Evolutionary conservation across 495 filamentous ascomycete species (phyloP).

Genomic region (Aspergillus sparsus): DNA sequence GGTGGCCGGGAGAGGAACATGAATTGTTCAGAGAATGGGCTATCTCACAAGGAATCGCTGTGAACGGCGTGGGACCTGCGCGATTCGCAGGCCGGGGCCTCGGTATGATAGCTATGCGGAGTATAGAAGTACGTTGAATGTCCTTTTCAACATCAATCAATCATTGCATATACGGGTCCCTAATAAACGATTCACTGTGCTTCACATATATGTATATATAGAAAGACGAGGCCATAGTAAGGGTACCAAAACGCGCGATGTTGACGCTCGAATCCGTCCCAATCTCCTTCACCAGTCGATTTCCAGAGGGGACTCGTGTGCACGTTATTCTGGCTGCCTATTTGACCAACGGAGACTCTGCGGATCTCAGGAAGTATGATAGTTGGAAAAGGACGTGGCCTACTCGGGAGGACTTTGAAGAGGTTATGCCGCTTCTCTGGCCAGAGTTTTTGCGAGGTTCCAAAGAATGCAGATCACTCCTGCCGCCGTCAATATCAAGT

Average conservation of each 20-base stretch:
- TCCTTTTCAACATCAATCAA: neutral
- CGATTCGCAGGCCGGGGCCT: conserved; percentile 67
- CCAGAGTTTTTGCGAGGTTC: conserved; percentile 34
- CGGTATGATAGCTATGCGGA: conserved; percentile 68
- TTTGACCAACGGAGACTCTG: conserved; percentile 53
- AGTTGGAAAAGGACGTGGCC: conserved; percentile 75
- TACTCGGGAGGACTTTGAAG: conserved; percentile 54
- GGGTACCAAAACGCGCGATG: conserved; percentile 64
- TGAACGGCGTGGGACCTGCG: conserved; percentile 60
- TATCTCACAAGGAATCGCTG: conserved; percentile 53
- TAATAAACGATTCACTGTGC: neutral
- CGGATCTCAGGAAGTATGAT: conserved; percentile 36
- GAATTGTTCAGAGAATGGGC: conserved; percentile 64
- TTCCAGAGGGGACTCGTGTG: conserved; percentile 56
- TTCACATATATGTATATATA: conserved; percentile 17
- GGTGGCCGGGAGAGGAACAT: conserved; percentile 47
- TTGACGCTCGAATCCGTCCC: conserved; percentile 63
- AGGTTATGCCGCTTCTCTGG: conserved; percentile 73
- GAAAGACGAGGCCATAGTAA: conserved; percentile 57
- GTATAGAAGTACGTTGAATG: conserved; percentile 55
- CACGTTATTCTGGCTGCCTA: conserved; percentile 73
- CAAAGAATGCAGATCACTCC: conserved; percentile 18
- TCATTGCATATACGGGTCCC: neutral
- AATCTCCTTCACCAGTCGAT: conserved; percentile 36
- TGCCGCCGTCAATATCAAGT: conserved; percentile 48